Evolutionary conservation across 2,329 filamentous ascomycete species (phyloP).

Genomic region (Aspergillus versicolor): DNA sequence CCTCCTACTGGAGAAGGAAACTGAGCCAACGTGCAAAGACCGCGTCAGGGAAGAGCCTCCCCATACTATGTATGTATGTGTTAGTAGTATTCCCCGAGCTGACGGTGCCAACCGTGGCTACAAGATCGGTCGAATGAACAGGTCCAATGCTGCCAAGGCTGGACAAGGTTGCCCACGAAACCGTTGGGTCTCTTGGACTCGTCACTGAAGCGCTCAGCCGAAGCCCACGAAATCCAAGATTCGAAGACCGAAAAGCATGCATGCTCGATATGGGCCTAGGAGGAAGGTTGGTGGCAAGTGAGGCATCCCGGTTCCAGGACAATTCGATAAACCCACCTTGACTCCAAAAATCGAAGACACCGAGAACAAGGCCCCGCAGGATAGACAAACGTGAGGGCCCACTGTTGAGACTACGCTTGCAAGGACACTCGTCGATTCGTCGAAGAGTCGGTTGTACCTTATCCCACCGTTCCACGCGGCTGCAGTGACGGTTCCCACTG

Average conservation of each 20-base stretch:
- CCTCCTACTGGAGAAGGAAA: slow-evolving; percentile 1
- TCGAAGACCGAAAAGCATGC: background rate
- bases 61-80: background rate
- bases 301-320: background rate
- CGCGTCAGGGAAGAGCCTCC: slow-evolving; percentile 11
- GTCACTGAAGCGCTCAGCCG: background rate
- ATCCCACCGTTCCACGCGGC: slow-evolving; percentile 10
- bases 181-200: slow-evolving; percentile 4
- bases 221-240: background rate
- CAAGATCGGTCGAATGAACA: slow-evolving; percentile 6
- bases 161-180: slow-evolving; percentile 12
- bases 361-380: slow-evolving; percentile 17
- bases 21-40: slow-evolving; percentile 3
- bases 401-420: slow-evolving; percentile 8
- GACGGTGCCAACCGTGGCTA: slow-evolving; percentile 13
- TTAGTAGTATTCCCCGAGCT: slow-evolving; percentile 1
- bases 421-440: background rate
- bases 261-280: background rate
- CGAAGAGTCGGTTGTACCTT: slow-evolving; percentile 1
- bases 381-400: slow-evolving; percentile 17
- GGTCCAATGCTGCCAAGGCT: slow-evolving; percentile 12
- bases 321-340: slow-evolving; percentile 1
- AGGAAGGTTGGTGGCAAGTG: background rate
- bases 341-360: slow-evolving; percentile 2
- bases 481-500: slow-evolving; percentile 2